These are phyloP conservation scores for Fusarium sp. DNA, from an alignment of 2,329 filamentous ascomycete species.

Conservation along the genomic window DNA sequence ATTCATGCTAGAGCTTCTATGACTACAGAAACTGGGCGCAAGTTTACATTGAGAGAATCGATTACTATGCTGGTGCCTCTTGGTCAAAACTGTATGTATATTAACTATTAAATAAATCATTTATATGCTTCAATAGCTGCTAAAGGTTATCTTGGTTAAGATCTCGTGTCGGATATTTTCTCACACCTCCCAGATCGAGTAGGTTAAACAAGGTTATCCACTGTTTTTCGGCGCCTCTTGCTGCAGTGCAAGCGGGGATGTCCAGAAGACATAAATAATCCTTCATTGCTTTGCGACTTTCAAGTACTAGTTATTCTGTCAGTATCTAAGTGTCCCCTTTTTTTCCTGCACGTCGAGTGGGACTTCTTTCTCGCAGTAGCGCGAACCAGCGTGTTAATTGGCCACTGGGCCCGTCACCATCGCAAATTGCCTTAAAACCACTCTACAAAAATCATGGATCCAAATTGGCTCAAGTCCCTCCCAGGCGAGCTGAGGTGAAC, in stretches of 20 bases:
- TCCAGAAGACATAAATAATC: not conserved
- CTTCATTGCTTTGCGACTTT: too few species aligned
- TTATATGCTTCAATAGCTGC: too few species aligned
- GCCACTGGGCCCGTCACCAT: constrained; percentile 10
- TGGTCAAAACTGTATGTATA: too few species aligned
- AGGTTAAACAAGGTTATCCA: not conserved
- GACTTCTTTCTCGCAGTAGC: constrained; percentile 11
- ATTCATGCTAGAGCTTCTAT: too few species aligned
- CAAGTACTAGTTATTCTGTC: not conserved
- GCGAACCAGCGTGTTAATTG: constrained; percentile 17
- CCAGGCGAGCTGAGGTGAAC: not conserved
- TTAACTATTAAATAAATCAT: too few species aligned
- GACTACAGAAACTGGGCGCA: too few species aligned
- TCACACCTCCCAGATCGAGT: too few species aligned
- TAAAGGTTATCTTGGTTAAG: too few species aligned
- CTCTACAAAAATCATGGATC: not conserved
- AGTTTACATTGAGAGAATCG: too few species aligned
- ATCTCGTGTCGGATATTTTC: too few species aligned
- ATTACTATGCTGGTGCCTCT: too few species aligned
- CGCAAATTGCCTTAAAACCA: constrained; percentile 19
- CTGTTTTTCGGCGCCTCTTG: not conserved
- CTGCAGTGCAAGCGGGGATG: not conserved
- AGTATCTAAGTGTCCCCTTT: constrained; percentile 17
- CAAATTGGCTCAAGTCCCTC: not conserved
- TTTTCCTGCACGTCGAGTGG: constrained; percentile 14